Evolutionary conservation across 2,329 filamentous ascomycete species (phyloP).

Genomic region (Apiospora pterosperma): DNA sequence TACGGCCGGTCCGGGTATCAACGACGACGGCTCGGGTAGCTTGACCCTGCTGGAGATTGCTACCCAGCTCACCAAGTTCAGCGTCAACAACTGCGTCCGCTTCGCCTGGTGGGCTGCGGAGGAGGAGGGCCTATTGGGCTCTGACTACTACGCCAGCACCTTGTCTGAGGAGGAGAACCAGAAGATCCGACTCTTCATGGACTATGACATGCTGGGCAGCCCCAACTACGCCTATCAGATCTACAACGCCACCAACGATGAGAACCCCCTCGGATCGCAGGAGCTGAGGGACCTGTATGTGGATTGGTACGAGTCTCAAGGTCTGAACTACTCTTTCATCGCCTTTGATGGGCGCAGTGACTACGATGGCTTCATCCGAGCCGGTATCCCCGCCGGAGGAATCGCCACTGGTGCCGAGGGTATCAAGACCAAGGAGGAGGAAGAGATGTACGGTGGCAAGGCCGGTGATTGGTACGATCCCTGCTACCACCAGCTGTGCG

Average conservation of each 20-base stretch:
- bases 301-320: slow-evolving; percentile 61
- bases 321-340: slow-evolving; percentile 65
- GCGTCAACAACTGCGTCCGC: slow-evolving; percentile 62
- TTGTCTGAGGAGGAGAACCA: slow-evolving; percentile 56
- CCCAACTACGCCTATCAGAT: slow-evolving; percentile 66
- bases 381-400: slow-evolving; percentile 70
- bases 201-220: slow-evolving; percentile 68
- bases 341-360: slow-evolving; percentile 78
- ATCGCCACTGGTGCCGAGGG: slow-evolving; percentile 77
- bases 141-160: slow-evolving; percentile 55
- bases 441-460: slow-evolving; percentile 65
- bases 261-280: slow-evolving; percentile 67
- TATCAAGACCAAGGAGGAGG: slow-evolving; percentile 68
- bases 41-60: slow-evolving; percentile 61
- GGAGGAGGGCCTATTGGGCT: slow-evolving; percentile 64
- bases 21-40: slow-evolving; percentile 72
- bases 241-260: slow-evolving; percentile 68
- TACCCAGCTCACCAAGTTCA: slow-evolving; percentile 53
- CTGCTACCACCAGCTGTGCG: slow-evolving; percentile 61
- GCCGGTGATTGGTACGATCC: slow-evolving; percentile 58
- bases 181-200: slow-evolving; percentile 64
- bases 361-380: slow-evolving; percentile 72
- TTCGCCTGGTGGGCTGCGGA: slow-evolving; percentile 68
- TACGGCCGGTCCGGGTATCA: slow-evolving; percentile 66
- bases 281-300: slow-evolving; percentile 66